These are phyloP conservation scores for Aspergillus carlsbadensis DNA, from an alignment of 495 filamentous ascomycete species.

Conservation along the genomic window DNA sequence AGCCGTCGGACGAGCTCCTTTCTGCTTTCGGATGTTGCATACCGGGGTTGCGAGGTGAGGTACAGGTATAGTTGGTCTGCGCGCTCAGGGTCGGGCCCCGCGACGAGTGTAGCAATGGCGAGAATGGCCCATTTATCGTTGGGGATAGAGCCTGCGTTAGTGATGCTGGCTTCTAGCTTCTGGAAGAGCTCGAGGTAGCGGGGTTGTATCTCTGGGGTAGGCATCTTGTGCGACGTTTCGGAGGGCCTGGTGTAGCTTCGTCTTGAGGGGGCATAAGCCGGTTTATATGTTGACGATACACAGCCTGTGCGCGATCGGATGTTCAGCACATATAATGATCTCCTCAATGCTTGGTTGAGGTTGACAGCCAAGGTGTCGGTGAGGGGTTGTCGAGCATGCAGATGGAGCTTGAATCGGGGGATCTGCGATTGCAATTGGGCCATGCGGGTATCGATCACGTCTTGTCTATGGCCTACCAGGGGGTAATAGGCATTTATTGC, in stretches of 20 bases:
- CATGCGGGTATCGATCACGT: neutral
- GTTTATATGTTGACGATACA: neutral
- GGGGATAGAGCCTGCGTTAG: conserved; percentile 44
- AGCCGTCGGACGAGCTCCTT: conserved; percentile 50
- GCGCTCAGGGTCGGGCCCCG: conserved; percentile 45
- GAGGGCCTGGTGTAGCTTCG: conserved; percentile 4
- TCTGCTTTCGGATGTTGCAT: conserved; percentile 33
- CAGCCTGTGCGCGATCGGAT: no score
- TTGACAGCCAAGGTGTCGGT: neutral
- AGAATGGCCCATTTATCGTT: conserved; percentile 59
- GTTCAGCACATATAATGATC: no score
- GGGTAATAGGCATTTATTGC: no score
- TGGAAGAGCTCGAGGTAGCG: conserved; percentile 45
- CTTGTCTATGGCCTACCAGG: neutral
- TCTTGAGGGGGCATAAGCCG: neutral
- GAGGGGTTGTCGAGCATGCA: neutral
- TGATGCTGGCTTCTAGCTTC: conserved; percentile 51
- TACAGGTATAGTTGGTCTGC: conserved; percentile 50
- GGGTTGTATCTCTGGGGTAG: conserved; percentile 26
- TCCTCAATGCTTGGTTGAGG: neutral
- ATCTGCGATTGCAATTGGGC: neutral
- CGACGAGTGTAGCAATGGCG: conserved; percentile 43
- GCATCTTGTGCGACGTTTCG: conserved; percentile 17
- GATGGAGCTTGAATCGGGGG: neutral
- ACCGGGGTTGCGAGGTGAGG: conserved; percentile 42